A percentile compares a stretch with the other conserved stretches of the same genome.
Conservation (phyloP, 768 basidiomycete species). For the Boletellus sp. region DNA sequence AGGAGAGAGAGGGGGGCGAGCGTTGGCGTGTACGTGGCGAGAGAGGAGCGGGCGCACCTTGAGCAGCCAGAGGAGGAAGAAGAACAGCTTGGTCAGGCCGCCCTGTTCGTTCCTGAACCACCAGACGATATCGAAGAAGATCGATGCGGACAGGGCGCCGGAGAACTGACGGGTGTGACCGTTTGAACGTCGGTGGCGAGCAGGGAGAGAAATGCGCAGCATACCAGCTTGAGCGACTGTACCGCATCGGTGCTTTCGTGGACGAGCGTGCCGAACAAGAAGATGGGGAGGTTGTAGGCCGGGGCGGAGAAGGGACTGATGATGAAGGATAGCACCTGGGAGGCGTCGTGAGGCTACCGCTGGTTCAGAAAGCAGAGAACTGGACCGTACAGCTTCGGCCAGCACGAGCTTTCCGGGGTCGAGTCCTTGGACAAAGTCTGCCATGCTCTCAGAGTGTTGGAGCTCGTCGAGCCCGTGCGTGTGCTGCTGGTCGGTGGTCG, state of each 20-base stretch:
- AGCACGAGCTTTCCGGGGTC: slow-evolving; percentile 71
- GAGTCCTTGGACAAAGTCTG: slow-evolving; percentile 66
- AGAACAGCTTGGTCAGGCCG: slow-evolving; percentile 53
- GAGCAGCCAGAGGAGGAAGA: slow-evolving; percentile 51
- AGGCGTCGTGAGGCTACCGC: background rate
- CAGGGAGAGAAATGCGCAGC: background rate
- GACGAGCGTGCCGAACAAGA: slow-evolving; percentile 72
- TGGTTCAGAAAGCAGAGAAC: background rate
- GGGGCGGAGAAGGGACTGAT: slow-evolving; percentile 55
- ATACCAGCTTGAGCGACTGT: slow-evolving; percentile 62
- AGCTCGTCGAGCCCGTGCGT: too few relatives aligned
- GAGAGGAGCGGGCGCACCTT: slow-evolving; percentile 40
- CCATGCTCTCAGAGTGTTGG: slow-evolving; percentile 29
- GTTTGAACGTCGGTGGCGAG: background rate
- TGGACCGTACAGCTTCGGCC: slow-evolving; percentile 50
- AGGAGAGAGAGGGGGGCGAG: background rate
- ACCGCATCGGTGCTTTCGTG: slow-evolving; percentile 65
- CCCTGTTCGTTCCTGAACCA: slow-evolving; percentile 52
- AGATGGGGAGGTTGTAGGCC: slow-evolving; percentile 77
- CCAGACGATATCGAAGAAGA: slow-evolving; percentile 71
- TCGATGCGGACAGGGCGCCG: slow-evolving; percentile 56
- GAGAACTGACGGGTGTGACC: slow-evolving; percentile 48
- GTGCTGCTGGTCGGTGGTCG: too few relatives aligned
- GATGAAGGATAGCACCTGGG: slow-evolving; percentile 59
- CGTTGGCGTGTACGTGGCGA: background rate